These are phyloP conservation scores for Colletotrichum sp. DNA, from an alignment of 2,329 filamentous ascomycete species.

Conservation along the genomic window DNA sequence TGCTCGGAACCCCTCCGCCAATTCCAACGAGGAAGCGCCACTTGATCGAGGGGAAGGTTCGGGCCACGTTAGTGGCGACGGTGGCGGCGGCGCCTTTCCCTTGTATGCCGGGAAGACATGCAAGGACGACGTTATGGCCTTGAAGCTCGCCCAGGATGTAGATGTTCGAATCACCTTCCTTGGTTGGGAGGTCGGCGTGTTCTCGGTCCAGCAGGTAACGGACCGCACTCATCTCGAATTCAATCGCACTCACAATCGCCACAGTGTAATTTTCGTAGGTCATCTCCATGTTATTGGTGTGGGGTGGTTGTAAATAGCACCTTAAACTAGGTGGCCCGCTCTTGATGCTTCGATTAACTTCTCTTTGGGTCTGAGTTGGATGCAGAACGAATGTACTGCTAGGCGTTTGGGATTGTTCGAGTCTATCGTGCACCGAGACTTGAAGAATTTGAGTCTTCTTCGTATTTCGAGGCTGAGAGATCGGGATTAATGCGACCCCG, in stretches of 20 bases:
- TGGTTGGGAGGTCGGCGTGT: background rate
- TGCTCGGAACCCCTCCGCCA: background rate
- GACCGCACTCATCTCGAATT: background rate
- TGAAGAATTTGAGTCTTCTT: no score
- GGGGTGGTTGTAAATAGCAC: no score
- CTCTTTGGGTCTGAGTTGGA: no score
- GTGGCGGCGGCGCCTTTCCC: background rate
- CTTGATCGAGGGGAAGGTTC: background rate
- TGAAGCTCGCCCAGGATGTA: background rate
- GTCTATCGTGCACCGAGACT: no score
- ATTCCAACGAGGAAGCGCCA: background rate
- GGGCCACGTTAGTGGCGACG: background rate
- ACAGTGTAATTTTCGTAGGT: background rate
- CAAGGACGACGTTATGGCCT: background rate
- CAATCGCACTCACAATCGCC: background rate
- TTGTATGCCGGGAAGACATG: background rate
- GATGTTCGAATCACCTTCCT: background rate
- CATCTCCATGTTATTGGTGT: no score
- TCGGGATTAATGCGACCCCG: no score
- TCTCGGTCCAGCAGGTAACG: background rate
- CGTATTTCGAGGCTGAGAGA: no score
- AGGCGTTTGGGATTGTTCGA: no score
- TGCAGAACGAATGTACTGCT: no score
- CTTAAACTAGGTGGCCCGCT: no score
- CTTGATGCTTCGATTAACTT: no score